A percentile compares a stretch with the other conserved stretches of the same genome.
Conservation (phyloP, 257 asterid genomes). For the Solanum gandarillasii region DNA sequence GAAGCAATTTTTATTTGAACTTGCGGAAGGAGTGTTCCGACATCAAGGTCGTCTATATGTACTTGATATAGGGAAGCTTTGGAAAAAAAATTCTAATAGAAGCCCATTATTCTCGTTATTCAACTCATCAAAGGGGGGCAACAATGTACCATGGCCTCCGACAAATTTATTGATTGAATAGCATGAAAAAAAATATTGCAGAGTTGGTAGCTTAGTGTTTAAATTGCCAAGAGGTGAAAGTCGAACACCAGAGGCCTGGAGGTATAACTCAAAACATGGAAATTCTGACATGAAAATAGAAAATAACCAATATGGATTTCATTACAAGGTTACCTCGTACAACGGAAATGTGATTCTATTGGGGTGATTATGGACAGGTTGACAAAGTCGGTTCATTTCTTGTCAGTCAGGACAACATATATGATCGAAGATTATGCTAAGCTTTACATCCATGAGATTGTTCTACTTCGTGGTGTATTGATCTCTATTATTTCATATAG, state of each 20-base stretch:
- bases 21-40: too few relatives aligned
- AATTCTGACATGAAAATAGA: neutral
- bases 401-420: neutral
- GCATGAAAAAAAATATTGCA: neutral
- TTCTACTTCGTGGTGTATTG: neutral
- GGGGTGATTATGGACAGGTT: neutral
- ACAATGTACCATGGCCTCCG: neutral
- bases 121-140: neutral
- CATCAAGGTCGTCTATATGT: neutral
- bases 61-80: neutral
- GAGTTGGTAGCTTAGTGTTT: neutral
- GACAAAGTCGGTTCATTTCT: neutral
- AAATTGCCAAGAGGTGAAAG: neutral
- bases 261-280: neutral
- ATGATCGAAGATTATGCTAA: neutral
- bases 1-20: neutral
- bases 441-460: neutral
- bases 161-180: neutral
- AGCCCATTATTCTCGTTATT: neutral
- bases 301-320: neutral
- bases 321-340: too few relatives aligned
- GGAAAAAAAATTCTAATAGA: neutral
- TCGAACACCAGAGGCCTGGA: neutral
- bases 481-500: too few relatives aligned
- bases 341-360: neutral